A percentile compares a stretch with the other conserved stretches of the same genome.
Evolutionary conservation across 1,139 yeast species (phyloP).

Genomic region (Pichia sp.): DNA sequence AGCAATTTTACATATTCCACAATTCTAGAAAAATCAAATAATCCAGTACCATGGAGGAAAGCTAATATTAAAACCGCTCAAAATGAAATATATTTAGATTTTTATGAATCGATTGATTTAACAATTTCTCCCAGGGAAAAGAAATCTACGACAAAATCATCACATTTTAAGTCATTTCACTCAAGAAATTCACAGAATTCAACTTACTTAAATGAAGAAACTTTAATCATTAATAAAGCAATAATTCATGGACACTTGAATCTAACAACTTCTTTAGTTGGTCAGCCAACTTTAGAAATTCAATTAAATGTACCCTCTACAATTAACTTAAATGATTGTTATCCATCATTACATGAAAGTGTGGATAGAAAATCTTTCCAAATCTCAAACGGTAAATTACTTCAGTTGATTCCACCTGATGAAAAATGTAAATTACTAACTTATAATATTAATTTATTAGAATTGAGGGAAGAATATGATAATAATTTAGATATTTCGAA

Average conservation of each 20-base stretch:
- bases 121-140: slow-evolving; percentile 30
- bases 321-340: slow-evolving; percentile 31
- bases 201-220: background rate
- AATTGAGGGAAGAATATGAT: slow-evolving; percentile 13
- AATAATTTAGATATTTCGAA: slow-evolving; percentile 23
- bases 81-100: slow-evolving; percentile 78
- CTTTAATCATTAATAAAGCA: slow-evolving; percentile 30
- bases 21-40: slow-evolving; percentile 28
- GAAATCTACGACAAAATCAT: background rate
- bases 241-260: slow-evolving; percentile 59
- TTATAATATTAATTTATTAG: slow-evolving; percentile 50
- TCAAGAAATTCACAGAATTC: background rate
- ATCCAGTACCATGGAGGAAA: slow-evolving; percentile 65
- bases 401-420: slow-evolving; percentile 84
- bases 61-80: slow-evolving; percentile 58
- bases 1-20: slow-evolving; percentile 12
- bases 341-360: slow-evolving; percentile 57
- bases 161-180: background rate
- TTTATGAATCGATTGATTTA: slow-evolving; percentile 53
- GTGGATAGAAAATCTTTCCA: slow-evolving; percentile 45
- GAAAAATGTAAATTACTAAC: slow-evolving; percentile 62
- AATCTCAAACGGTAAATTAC: slow-evolving; percentile 31
- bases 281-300: slow-evolving; percentile 66
- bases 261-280: slow-evolving; percentile 64
- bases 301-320: slow-evolving; percentile 40